Evolutionary conservation across 306 rosid species (phyloP).

Genomic region (Boehmeria nivea): DNA sequence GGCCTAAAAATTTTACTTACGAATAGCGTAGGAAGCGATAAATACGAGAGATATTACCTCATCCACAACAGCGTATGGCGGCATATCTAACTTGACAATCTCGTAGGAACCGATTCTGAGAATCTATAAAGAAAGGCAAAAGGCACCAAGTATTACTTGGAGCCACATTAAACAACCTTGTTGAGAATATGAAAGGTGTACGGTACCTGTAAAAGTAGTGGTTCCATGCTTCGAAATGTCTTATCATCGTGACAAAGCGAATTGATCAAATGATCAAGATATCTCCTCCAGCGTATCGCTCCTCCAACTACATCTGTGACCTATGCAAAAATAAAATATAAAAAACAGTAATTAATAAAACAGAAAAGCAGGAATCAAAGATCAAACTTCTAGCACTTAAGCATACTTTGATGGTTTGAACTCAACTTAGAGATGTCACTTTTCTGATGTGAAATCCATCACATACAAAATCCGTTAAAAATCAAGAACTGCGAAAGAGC

Average conservation of each 20-base stretch:
- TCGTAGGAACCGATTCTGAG: slow-evolving; percentile 76
- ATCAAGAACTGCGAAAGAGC: slow-evolving; percentile 18
- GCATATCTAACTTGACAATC: slow-evolving; percentile 78
- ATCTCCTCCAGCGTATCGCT: slow-evolving; percentile 88
- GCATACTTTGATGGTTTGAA: too few relatives aligned
- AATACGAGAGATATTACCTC: slow-evolving; percentile 56
- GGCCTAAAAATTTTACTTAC: not conserved
- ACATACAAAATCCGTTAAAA: slow-evolving; percentile 2
- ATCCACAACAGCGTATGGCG: slow-evolving; percentile 82
- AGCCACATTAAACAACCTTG: not conserved
- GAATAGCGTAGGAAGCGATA: not conserved
- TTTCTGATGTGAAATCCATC: not conserved
- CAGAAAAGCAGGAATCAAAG: too few relatives aligned
- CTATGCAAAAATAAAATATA: slow-evolving; percentile 27
- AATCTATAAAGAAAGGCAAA: slow-evolving; percentile 63
- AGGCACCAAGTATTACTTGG: slow-evolving; percentile 1
- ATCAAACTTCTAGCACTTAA: too few relatives aligned
- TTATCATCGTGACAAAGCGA: slow-evolving; percentile 58
- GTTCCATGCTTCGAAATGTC: slow-evolving; percentile 58
- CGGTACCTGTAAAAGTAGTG: slow-evolving; percentile 77
- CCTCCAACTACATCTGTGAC: slow-evolving; percentile 87
- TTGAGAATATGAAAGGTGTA: slow-evolving; percentile 10
- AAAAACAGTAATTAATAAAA: slow-evolving; percentile 8
- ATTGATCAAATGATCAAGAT: slow-evolving; percentile 73
- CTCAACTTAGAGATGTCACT: not conserved